Evolutionary conservation across 2,329 filamentous ascomycete species (phyloP).

Genomic region (Pseudogymnoascus sp.): DNA sequence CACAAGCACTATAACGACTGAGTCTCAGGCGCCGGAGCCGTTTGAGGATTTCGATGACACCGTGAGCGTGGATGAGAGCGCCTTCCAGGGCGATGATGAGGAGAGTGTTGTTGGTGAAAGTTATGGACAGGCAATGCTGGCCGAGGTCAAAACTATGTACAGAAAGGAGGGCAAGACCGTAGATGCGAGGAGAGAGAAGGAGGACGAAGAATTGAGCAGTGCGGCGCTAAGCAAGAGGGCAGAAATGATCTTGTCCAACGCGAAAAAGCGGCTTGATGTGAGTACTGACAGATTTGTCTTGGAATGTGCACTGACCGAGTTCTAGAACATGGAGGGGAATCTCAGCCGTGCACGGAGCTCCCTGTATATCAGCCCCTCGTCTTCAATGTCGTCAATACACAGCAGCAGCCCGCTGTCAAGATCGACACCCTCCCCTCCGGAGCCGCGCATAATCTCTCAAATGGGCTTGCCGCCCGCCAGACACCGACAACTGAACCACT

Average conservation of each 20-base stretch:
- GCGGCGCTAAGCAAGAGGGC: slow-evolving; percentile 72
- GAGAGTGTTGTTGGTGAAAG: slow-evolving; percentile 46
- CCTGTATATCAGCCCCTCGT: slow-evolving; percentile 45
- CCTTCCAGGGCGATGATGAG: slow-evolving; percentile 61
- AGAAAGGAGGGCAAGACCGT: slow-evolving; percentile 26
- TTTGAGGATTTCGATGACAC: slow-evolving; percentile 57
- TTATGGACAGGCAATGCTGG: slow-evolving; percentile 24
- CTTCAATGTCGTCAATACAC: slow-evolving; percentile 39
- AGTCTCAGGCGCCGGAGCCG: slow-evolving; percentile 36
- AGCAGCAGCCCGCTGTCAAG: slow-evolving; percentile 31
- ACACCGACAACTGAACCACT: slow-evolving; percentile 21
- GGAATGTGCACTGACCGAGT: background rate
- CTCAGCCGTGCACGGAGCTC: slow-evolving; percentile 69
- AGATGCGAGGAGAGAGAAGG: slow-evolving; percentile 25
- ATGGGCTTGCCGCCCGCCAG: slow-evolving; percentile 20
- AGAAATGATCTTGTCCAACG: slow-evolving; percentile 85
- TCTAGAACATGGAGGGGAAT: slow-evolving; percentile 87
- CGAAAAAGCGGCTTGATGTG: slow-evolving; percentile 81
- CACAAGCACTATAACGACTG: slow-evolving; percentile 51
- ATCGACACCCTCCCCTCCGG: slow-evolving; percentile 26
- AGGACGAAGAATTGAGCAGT: slow-evolving; percentile 60
- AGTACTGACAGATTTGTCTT: slow-evolving; percentile 29
- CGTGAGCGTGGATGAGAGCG: slow-evolving; percentile 55
- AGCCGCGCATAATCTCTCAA: slow-evolving; percentile 16
- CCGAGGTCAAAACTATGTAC: slow-evolving; percentile 22